These are phyloP conservation scores for Sequoia sempervirens DNA, from an alignment of 75 land plant genomes.

Conservation along the genomic window DNA sequence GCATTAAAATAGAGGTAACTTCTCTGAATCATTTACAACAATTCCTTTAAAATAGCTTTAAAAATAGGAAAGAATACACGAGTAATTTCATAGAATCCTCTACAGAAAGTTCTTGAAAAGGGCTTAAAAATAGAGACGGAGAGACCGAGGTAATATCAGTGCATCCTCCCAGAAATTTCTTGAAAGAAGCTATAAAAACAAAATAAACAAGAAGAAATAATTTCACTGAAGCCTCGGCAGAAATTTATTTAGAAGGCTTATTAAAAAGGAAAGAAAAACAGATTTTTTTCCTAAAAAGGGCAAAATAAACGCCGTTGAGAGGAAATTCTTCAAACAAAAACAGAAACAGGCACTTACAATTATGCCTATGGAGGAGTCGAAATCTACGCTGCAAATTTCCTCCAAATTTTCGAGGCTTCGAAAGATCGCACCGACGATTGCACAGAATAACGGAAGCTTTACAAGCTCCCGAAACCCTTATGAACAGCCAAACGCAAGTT, in stretches of 20 bases:
- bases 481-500: neutral
- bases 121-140: neutral
- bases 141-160: neutral
- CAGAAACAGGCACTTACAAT: neutral
- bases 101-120: too few species aligned
- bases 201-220: too few species aligned
- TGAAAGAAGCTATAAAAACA: neutral
- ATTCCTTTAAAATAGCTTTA: too few species aligned
- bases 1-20: too few species aligned
- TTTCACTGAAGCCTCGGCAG: too few species aligned
- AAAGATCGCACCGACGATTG: neutral
- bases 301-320: neutral
- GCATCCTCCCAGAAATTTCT: neutral
- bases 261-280: neutral
- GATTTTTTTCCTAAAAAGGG: neutral
- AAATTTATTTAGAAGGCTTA: too few species aligned
- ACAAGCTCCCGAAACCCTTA: conserved; percentile 1
- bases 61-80: too few species aligned
- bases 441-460: neutral
- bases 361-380: neutral
- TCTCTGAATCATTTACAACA: too few species aligned
- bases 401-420: neutral
- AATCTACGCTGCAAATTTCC: neutral
- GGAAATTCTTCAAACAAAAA: neutral
- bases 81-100: too few species aligned